Evolutionary conservation across 495 filamentous ascomycete genomes (phyloP).

Genomic region (Mytilinidion resinicola): DNA sequence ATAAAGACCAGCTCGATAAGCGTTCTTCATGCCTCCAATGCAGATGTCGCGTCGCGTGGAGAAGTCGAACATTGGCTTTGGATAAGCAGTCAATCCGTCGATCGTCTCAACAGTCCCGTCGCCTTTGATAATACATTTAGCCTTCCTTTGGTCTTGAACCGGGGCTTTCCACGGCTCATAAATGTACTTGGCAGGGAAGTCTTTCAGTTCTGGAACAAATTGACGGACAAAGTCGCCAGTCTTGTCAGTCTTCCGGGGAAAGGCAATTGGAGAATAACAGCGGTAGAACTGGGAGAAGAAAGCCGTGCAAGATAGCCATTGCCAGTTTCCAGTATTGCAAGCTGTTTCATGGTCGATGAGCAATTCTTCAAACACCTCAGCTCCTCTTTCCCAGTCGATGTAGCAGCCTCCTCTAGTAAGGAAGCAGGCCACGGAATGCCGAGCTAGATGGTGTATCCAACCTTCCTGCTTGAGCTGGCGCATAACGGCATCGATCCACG

Average conservation of each 20-base stretch:
- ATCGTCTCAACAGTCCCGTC: constrained; percentile 39
- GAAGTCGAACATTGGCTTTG: constrained; percentile 70
- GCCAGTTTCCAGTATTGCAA: constrained; percentile 67
- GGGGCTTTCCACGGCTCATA: constrained; percentile 70
- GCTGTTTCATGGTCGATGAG: constrained; percentile 66
- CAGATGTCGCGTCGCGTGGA: constrained; percentile 50
- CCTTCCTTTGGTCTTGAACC: constrained; percentile 52
- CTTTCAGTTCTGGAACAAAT: constrained; percentile 56
- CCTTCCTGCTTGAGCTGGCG: constrained; percentile 61
- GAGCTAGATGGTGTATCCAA: constrained; percentile 69
- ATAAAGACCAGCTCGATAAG: constrained; percentile 55
- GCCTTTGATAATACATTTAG: constrained; percentile 50
- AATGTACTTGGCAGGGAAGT: constrained; percentile 58
- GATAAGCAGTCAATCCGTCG: constrained; percentile 44
- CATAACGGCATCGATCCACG: constrained; percentile 71
- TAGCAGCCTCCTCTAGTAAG: constrained; percentile 68
- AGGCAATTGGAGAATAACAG: constrained; percentile 59
- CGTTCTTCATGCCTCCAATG: constrained; percentile 57
- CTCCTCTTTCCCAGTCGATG: constrained; percentile 65
- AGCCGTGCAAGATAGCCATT: constrained; percentile 67
- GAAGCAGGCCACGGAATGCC: constrained; percentile 67
- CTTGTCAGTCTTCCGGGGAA: constrained; percentile 62
- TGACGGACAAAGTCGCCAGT: constrained; percentile 52
- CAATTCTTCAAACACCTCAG: constrained; percentile 66
- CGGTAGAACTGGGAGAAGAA: constrained; percentile 62